A percentile compares a stretch with the other conserved stretches of the same genome.
These are phyloP conservation scores for Moesziomyces sp. DNA, from an alignment of 1,284 basidiomycete species.

Conservation along the genomic window DNA sequence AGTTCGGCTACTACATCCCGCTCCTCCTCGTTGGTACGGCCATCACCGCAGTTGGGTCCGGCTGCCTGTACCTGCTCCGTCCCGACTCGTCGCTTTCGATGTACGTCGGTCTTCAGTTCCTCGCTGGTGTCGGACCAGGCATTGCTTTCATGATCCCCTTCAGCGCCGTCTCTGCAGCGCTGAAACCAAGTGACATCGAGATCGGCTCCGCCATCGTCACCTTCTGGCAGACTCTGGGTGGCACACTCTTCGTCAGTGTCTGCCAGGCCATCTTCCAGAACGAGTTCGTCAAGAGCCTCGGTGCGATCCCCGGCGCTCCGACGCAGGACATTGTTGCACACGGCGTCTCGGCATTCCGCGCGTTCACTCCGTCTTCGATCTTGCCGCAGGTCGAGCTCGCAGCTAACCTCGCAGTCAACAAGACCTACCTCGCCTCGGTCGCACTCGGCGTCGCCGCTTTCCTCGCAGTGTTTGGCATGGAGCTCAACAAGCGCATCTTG, in stretches of 20 bases:
- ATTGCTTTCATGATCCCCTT: conserved; percentile 49
- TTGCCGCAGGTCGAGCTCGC: conserved; percentile 25
- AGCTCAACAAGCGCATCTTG: conserved; percentile 37
- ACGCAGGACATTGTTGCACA: conserved; percentile 27
- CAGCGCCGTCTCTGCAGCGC: conserved; percentile 33
- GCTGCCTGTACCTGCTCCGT: conserved; percentile 33
- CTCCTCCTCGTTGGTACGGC: conserved; percentile 40
- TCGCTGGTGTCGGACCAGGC: conserved; percentile 44
- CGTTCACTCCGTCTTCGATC: conserved; percentile 19
- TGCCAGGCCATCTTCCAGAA: conserved; percentile 51
- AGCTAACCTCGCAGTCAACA: conserved; percentile 41
- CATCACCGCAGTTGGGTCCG: conserved; percentile 33
- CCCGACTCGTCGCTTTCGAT: conserved; percentile 28
- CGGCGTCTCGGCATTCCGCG: conserved; percentile 42
- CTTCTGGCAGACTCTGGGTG: conserved; percentile 50
- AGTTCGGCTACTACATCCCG: conserved; percentile 54
- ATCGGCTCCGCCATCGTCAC: conserved; percentile 47
- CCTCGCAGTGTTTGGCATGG: conserved; percentile 41
- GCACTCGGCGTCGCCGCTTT: conserved; percentile 36
- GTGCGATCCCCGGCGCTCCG: conserved; percentile 24
- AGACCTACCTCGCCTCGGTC: conserved; percentile 30
- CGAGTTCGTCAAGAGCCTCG: conserved; percentile 38
- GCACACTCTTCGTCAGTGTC: conserved; percentile 41
- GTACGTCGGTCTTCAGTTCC: conserved; percentile 46
- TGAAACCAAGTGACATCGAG: conserved; percentile 39